Evolutionary conservation across 1,139 yeast species (phyloP).

Genomic region (Meyerozyma carpophila): DNA sequence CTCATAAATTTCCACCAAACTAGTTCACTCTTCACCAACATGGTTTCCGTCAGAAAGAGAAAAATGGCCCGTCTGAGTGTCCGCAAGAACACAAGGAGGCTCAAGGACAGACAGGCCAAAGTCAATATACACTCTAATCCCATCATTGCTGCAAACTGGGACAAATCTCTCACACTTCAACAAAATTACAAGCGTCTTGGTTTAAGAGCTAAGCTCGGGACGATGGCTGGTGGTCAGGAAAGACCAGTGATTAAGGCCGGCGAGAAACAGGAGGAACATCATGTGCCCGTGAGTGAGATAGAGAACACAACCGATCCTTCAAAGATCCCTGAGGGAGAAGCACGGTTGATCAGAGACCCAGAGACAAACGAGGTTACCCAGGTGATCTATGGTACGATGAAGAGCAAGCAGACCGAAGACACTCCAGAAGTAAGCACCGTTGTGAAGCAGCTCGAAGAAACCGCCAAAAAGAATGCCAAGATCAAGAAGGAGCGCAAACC

Average conservation of each 20-base stretch:
- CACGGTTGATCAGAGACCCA: constrained; percentile 67
- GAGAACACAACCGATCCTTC: constrained; percentile 47
- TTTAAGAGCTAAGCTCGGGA: constrained; percentile 59
- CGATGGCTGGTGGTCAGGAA: constrained; percentile 65
- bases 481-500: constrained; percentile 49
- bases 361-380: constrained; percentile 63
- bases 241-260: constrained; percentile 38
- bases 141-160: constrained; percentile 88
- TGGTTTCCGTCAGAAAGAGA: constrained; percentile 84
- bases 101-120: constrained; percentile 63
- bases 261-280: constrained; percentile 23
- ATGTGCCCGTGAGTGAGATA: constrained; percentile 28
- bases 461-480: constrained; percentile 48
- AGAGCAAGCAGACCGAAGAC: constrained; percentile 18
- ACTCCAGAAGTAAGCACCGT: constrained; percentile 31
- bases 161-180: constrained; percentile 66
- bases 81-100: constrained; percentile 60
- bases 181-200: constrained; percentile 85
- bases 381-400: constrained; percentile 67
- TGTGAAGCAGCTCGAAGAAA: constrained; percentile 62
- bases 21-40: constrained; percentile 13
- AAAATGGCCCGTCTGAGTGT: constrained; percentile 74
- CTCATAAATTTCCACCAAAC: background rate
- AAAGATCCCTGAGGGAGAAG: constrained; percentile 73
- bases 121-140: constrained; percentile 67